Evolutionary conservation across 805 yeast species (phyloP).

Genomic region (Kazachstania taianensis): DNA sequence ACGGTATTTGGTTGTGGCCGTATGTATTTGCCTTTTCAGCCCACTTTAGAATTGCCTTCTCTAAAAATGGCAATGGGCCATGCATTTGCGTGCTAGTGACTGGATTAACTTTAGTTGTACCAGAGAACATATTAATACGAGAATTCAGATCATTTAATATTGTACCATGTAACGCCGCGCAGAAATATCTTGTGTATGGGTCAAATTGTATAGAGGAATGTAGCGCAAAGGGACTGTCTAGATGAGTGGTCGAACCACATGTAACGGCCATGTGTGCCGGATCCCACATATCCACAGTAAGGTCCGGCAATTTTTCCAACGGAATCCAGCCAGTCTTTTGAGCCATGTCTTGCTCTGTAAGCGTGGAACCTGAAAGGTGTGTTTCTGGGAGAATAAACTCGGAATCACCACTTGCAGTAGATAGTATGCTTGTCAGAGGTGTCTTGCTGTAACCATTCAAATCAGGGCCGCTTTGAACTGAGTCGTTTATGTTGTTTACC

Average conservation of each 20-base stretch:
- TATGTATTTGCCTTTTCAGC: conserved; percentile 6
- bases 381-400: background rate
- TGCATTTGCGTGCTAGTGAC: background rate
- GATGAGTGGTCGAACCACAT: conserved; percentile 11
- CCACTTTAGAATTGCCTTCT: conserved; percentile 13
- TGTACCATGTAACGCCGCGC: conserved; percentile 13
- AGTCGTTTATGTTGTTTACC: background rate
- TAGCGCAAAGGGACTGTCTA: conserved; percentile 12
- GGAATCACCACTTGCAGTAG: too few species aligned
- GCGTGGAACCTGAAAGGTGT: background rate
- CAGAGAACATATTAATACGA: conserved; percentile 5
- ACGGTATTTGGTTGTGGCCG: conserved; percentile 7
- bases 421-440: too few species aligned
- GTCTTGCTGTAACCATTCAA: too few species aligned
- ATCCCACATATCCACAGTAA: conserved; percentile 8
- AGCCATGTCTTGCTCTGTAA: too few species aligned
- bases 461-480: too few species aligned
- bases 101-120: background rate
- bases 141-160: conserved; percentile 10
- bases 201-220: conserved; percentile 13
- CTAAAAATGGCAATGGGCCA: conserved; percentile 11
- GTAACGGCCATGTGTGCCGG: conserved; percentile 12
- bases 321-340: too few species aligned
- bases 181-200: conserved; percentile 9
- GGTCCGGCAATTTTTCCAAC: conserved; percentile 1